phyloP scores from a whole-genome alignment of 352 stramenopile genomes.

The Globisporangium cylindrosporum region DNA sequence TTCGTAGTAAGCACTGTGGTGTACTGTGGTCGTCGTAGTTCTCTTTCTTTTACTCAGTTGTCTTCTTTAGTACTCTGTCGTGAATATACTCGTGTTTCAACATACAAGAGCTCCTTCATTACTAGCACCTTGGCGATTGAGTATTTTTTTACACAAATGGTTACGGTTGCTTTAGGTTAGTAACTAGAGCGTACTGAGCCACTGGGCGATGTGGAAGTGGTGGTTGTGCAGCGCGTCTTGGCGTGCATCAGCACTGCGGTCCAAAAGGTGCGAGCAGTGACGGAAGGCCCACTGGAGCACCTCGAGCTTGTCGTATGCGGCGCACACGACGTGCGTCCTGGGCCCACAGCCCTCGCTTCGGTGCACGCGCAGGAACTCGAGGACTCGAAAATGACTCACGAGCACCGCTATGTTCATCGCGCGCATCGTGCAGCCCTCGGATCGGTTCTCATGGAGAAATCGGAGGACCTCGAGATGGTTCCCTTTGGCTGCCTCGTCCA shows the following conservation, averaged over 20 bases:
- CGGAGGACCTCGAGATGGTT: constrained; percentile 8
- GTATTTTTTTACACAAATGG: not conserved
- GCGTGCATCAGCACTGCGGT: not conserved
- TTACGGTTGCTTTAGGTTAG: not conserved
- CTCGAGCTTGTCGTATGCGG: constrained; percentile 6
- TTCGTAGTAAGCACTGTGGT: not conserved
- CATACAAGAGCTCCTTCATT: not conserved
- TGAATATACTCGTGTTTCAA: not conserved
- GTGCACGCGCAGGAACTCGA: constrained; percentile 16
- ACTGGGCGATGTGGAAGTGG: constrained; percentile 10
- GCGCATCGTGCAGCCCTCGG: constrained; percentile 4
- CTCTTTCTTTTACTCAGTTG: not conserved
- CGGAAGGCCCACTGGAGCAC: not conserved
- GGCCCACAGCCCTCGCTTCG: constrained; percentile 14
- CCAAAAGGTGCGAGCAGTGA: constrained; percentile 1
- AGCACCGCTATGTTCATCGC: constrained; percentile 14
- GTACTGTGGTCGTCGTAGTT: not conserved
- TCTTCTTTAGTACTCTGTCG: not conserved
- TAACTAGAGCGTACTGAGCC: not conserved
- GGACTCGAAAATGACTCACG: constrained; percentile 2
- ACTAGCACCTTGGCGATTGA: not conserved
- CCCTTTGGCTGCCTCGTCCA: constrained; percentile 5
- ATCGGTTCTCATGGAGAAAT: constrained; percentile 10
- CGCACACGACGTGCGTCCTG: not conserved
- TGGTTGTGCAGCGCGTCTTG: not conserved